These are phyloP conservation scores for Pezizomycotina sp. DNA, from an alignment of 2,329 filamentous ascomycete species.

Conservation along the genomic window DNA sequence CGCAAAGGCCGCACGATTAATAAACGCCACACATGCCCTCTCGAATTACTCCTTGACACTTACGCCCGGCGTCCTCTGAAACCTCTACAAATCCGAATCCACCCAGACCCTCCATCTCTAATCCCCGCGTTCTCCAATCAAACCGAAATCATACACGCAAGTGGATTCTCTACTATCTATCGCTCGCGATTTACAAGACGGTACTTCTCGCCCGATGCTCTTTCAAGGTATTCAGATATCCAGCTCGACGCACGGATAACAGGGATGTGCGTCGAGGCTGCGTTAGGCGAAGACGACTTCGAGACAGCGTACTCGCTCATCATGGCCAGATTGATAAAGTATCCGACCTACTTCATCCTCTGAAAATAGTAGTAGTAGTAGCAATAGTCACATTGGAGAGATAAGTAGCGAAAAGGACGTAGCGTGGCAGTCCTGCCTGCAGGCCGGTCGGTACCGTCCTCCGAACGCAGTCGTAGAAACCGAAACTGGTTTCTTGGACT, in stretches of 20 bases:
- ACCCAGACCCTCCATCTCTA: conserved; percentile 56
- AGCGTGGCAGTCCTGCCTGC: conserved; percentile 62
- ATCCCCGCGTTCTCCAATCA: conserved; percentile 57
- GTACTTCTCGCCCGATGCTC: conserved; percentile 34
- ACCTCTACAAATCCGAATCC: conserved; percentile 61
- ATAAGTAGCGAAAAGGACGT: conserved; percentile 33
- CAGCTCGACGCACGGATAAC: conserved; percentile 46
- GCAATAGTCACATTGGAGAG: conserved; percentile 8
- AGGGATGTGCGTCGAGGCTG: conserved; percentile 65
- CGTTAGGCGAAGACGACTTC: conserved; percentile 60
- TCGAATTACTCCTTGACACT: conserved; percentile 62
- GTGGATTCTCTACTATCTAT: conserved; percentile 57
- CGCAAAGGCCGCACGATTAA: conserved; percentile 44
- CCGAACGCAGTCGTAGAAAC: conserved; percentile 44
- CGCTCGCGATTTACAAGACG: conserved; percentile 47
- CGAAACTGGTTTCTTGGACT: conserved; percentile 30
- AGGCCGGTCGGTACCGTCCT: conserved; percentile 56
- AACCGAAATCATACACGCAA: conserved; percentile 58
- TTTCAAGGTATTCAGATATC: conserved; percentile 25
- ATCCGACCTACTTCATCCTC: conserved; percentile 23
- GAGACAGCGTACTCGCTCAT: conserved; percentile 78
- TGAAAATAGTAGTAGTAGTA: conserved; percentile 15
- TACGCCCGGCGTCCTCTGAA: conserved; percentile 68
- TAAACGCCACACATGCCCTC: conserved; percentile 57
- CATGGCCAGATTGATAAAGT: conserved; percentile 52